Evolutionary conservation across 495 filamentous ascomycete species (phyloP).

Genomic region (Trichoderma gamsii): DNA sequence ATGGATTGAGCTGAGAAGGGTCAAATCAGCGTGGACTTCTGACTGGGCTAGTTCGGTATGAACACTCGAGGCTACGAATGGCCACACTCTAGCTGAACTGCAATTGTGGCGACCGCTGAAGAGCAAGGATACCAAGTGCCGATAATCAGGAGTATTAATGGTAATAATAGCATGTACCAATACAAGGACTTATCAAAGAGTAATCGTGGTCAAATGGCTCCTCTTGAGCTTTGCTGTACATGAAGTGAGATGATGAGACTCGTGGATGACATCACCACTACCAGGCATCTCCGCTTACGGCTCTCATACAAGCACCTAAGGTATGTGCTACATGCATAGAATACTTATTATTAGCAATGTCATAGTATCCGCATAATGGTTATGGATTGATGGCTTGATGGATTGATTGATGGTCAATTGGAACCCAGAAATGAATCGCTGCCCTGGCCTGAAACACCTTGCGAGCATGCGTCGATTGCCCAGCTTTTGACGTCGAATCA

Average conservation of each 20-base stretch:
- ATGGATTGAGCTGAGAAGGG: not conserved
- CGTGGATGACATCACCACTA: not conserved
- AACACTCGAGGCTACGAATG: too few species aligned
- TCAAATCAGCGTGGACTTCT: not conserved
- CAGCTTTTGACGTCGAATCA: not conserved
- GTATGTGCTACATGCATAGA: not conserved
- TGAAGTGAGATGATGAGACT: not conserved
- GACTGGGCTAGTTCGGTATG: not conserved
- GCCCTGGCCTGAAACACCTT: not conserved
- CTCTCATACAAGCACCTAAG: not conserved
- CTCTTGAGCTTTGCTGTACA: not conserved
- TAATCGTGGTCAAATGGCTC: not conserved
- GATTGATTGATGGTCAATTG: not conserved
- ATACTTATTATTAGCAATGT: not conserved
- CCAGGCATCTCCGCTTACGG: not conserved
- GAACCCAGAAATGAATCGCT: not conserved
- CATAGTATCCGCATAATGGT: not conserved
- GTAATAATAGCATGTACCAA: too few species aligned
- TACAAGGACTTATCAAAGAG: too few species aligned
- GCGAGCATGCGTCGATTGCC: not conserved
- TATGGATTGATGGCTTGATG: not conserved
- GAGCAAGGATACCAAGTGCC: too few species aligned
- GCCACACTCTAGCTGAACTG: too few species aligned
- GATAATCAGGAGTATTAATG: too few species aligned
- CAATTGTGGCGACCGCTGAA: too few species aligned